A percentile compares a stretch with the other conserved stretches of the same genome.
These are phyloP conservation scores for Trametes meyenii DNA, from an alignment of 768 basidiomycete species.

Conservation along the genomic window DNA sequence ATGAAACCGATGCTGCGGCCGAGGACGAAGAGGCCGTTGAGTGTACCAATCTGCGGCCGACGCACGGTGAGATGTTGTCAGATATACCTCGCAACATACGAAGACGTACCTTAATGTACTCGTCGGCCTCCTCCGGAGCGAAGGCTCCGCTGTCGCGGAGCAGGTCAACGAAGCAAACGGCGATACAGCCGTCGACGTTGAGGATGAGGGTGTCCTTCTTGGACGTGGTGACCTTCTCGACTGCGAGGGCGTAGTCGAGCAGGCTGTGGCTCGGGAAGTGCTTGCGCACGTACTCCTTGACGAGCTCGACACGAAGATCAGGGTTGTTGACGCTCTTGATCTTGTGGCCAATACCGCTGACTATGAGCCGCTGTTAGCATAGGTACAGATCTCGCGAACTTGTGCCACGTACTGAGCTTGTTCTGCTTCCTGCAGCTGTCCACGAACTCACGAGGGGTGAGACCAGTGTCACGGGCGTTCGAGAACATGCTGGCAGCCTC, in stretches of 20 bases:
- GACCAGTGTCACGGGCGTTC: slow-evolving; percentile 83
- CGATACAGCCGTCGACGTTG: slow-evolving; percentile 96
- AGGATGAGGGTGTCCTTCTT: slow-evolving; percentile 99
- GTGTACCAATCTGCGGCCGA: slow-evolving; percentile 69
- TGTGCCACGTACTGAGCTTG: slow-evolving; percentile 76
- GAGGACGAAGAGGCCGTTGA: slow-evolving; percentile 97
- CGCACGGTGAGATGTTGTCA: slow-evolving; percentile 2
- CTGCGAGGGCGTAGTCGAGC: slow-evolving; percentile 93
- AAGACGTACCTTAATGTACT: slow-evolving; percentile 79
- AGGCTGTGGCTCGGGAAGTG: slow-evolving; percentile 94
- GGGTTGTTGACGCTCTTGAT: slow-evolving; percentile 99
- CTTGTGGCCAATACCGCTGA: slow-evolving; percentile 99
- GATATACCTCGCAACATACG: background rate
- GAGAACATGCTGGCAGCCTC: slow-evolving; percentile 98
- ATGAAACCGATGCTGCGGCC: slow-evolving; percentile 98
- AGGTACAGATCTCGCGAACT: background rate
- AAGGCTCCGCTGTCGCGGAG: slow-evolving; percentile 92
- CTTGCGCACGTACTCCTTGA: slow-evolving; percentile 94
- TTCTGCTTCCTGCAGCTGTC: slow-evolving; percentile 91
- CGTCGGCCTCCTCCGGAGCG: slow-evolving; percentile 92
- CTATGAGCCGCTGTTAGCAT: slow-evolving; percentile 39
- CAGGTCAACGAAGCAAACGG: slow-evolving; percentile 95
- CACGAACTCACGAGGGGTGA: slow-evolving; percentile 98
- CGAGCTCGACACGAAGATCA: slow-evolving; percentile 88
- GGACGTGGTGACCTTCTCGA: slow-evolving; percentile 95